Conservation (phyloP, 192 early-diverging fungal genomes). For the Borealophlyctis nickersoniae region DNA sequence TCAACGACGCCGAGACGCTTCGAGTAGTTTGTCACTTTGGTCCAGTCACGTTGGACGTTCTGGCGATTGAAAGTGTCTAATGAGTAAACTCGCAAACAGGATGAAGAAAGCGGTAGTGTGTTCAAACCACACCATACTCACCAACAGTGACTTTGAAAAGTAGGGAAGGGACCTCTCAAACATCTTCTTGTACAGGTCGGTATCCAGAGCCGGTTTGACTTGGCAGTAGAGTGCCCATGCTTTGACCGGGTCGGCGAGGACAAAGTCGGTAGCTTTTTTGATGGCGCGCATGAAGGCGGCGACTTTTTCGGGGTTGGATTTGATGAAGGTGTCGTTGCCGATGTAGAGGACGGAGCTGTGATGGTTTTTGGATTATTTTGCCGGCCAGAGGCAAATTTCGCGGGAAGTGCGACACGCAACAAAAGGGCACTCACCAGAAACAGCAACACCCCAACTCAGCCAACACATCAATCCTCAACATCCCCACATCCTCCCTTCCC, state of each 20-base stretch:
- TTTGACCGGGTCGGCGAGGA: conserved; percentile 48
- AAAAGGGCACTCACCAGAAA: conserved; percentile 54
- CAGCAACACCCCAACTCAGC: conserved; percentile 65
- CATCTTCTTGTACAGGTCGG: conserved; percentile 54
- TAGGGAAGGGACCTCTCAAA: conserved; percentile 60
- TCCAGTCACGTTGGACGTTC: conserved; percentile 65
- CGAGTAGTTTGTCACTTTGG: conserved; percentile 61
- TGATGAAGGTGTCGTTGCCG: conserved; percentile 57
- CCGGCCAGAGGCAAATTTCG: no score
- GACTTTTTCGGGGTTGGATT: conserved; percentile 55
- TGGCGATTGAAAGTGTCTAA: no score
- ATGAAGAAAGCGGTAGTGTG: no score
- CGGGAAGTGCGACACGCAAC: no score
- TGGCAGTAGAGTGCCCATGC: conserved; percentile 54
- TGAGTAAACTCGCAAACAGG: no score
- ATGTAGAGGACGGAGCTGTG: conserved; percentile 59
- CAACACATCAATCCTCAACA: conserved; percentile 66
- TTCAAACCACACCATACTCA: no score
- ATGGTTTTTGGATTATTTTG: no score
- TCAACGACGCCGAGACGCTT: conserved; percentile 59
- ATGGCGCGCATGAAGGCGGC: conserved; percentile 52
- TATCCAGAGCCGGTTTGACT: conserved; percentile 57
- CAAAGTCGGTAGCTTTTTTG: conserved; percentile 47
- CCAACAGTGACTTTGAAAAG: conserved; percentile 45
- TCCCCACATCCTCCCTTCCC: conserved; percentile 46